Evolutionary conservation across 2,329 filamentous ascomycete species (phyloP), one percentile per base, ranked within the genome.

Genomic region (Septoria linicola): DNA sequence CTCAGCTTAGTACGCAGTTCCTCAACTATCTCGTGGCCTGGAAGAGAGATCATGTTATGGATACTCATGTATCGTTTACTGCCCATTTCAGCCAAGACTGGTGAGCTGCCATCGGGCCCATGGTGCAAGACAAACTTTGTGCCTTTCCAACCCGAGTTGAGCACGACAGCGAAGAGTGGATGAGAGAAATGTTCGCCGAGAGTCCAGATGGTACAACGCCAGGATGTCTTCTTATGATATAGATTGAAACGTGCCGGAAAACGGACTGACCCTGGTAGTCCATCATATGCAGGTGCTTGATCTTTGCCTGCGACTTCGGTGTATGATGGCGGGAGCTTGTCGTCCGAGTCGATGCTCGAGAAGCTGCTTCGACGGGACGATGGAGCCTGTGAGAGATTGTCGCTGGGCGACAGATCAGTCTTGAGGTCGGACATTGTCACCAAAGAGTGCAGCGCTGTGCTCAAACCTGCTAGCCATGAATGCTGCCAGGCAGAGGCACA

Each of bases 151-250:
- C 49, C 43, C 1, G 47, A 41, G 2, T 17, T 30, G 8, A 58
- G 16, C 7, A 51, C 41, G 3, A 58, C 34, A 6, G 53, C 47
- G 25, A 50, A 53, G 2, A 44, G 41, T 3, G 55, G 53, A 19
- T 55, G 49, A 6, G 48, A 25, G 3, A 19, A 25, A 34, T 55
- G 55, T 31, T 58, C 53, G 31, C 49, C 55, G 7, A 55, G 41
- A 13, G 34, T 39, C 35, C 51, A 53, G 13, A 42, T 49, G 11
- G 41, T 36, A 34, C 17, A 50, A 8, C 51, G 45, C 47, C 49
- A 50, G 19, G 27, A 20, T 4, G 32, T 27, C 19, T 51, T 53
- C 4, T 51, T 43, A 41, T 51, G 54, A 20, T 58, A 55, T 4
- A 55, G 37, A 14, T 56, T 53, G 49, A 58, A 55, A 2, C 36